These are phyloP conservation scores for Fusarium globosum DNA, from an alignment of 2,329 filamentous ascomycete species.

Conservation along the genomic window DNA sequence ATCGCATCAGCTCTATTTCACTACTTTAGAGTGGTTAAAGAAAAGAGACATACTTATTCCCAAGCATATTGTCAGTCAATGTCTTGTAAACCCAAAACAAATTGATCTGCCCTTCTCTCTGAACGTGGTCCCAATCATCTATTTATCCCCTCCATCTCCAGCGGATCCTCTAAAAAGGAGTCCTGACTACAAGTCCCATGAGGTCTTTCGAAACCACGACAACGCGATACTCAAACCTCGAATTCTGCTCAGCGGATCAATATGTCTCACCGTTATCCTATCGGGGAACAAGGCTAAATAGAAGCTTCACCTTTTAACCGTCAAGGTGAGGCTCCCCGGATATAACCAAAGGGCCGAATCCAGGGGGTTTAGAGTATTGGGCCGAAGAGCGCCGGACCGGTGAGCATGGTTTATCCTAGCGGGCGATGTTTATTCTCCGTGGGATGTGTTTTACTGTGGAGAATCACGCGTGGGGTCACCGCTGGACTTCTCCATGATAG, in stretches of 20 bases:
- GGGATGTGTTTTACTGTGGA: neutral
- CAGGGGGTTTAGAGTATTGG: neutral
- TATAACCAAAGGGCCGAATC: constrained; percentile 6
- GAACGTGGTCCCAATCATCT: neutral
- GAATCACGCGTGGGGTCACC: constrained; percentile 15
- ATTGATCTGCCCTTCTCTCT: neutral
- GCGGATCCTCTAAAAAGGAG: neutral
- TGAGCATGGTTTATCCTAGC: constrained; percentile 1
- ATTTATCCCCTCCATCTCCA: constrained; percentile 1
- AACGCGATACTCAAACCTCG: neutral
- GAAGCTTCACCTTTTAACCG: constrained; percentile 14
- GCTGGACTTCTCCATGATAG: neutral
- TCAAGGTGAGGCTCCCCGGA: neutral
- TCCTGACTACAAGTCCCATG: neutral
- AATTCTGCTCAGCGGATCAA: neutral
- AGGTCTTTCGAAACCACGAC: neutral
- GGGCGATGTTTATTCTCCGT: neutral
- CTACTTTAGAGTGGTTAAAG: too few relatives aligned
- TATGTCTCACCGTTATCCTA: neutral
- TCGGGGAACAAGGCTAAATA: constrained; percentile 29
- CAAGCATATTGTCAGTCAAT: constrained; percentile 17
- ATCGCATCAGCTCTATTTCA: neutral
- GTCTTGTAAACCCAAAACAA: neutral
- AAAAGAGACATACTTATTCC: constrained; percentile 6
- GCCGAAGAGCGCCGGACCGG: constrained; percentile 20